phyloP scores from a whole-genome alignment of 2,329 filamentous ascomycete species.

The Diatrype stigma region DNA sequence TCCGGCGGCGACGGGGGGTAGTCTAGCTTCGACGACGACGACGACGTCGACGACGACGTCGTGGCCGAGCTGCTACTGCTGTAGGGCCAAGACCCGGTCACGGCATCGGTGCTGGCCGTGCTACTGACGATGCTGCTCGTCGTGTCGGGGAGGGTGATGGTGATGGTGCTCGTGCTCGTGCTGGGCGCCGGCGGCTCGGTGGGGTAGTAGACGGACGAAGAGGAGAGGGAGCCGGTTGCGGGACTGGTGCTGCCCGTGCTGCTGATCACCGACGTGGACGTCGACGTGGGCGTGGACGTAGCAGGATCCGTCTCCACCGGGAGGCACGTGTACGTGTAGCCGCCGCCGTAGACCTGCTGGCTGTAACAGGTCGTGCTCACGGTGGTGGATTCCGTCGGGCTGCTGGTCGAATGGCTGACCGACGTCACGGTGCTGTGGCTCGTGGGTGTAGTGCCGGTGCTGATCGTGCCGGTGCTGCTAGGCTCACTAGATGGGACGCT shows the following conservation, averaged over 20 bases:
- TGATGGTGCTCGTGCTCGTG: constrained; percentile 11
- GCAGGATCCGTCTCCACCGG: constrained; percentile 4
- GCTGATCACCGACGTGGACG: constrained; percentile 6
- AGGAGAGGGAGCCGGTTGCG: constrained; percentile 5
- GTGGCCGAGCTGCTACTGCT: background rate
- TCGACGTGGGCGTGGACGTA: background rate
- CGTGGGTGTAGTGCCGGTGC: background rate
- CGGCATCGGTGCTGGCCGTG: background rate
- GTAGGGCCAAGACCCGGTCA: background rate
- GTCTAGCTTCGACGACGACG: background rate
- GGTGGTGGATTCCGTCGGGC: constrained; percentile 1
- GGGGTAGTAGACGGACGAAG: no score
- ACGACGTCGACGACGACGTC: background rate
- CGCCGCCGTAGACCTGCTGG: constrained; percentile 14
- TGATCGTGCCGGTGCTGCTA: background rate
- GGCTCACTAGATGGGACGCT: background rate
- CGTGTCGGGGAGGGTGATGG: no score
- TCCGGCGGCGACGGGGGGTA: background rate
- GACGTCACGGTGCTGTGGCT: background rate
- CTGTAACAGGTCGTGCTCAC: constrained; percentile 17
- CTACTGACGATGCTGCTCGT: no score
- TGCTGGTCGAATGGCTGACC: background rate
- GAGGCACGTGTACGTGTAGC: constrained; percentile 18
- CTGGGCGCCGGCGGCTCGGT: no score
- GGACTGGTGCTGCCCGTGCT: constrained; percentile 10